phyloP scores from a whole-genome alignment of 164 flowering plant genomes.

The Chimonanthus praecox region DNA sequence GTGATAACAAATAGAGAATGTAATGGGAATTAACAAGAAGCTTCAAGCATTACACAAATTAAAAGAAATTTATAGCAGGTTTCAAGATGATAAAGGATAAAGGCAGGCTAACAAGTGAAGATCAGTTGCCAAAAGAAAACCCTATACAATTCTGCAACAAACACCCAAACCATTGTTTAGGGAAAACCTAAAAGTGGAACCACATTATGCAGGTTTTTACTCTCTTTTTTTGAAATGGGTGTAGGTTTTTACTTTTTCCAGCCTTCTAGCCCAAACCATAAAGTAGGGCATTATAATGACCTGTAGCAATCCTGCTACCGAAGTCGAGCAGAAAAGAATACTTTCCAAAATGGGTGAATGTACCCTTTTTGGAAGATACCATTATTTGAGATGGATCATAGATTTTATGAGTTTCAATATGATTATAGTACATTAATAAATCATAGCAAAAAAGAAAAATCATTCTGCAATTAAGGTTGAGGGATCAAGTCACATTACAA shows the following conservation, averaged over 20 bases:
- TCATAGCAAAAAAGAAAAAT: neutral
- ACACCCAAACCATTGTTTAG: too few relatives aligned
- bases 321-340: neutral
- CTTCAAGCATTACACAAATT: neutral
- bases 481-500: neutral
- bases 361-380: too few relatives aligned
- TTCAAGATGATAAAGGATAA: neutral
- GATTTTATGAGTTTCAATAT: neutral
- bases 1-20: neutral
- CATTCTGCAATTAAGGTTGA: neutral
- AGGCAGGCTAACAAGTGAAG: neutral
- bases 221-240: neutral
- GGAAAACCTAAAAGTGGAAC: neutral
- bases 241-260: neutral
- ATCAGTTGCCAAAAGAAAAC: neutral
- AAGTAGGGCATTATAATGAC: neutral
- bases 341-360: neutral
- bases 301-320: neutral
- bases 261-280: neutral
- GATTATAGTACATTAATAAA: neutral
- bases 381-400: neutral
- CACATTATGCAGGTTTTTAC: neutral
- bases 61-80: neutral
- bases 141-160: too few relatives aligned
- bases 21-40: neutral